Base-by-base conservation (phyloP, 345 rosid species). In the Brassica nigra region DNA sequence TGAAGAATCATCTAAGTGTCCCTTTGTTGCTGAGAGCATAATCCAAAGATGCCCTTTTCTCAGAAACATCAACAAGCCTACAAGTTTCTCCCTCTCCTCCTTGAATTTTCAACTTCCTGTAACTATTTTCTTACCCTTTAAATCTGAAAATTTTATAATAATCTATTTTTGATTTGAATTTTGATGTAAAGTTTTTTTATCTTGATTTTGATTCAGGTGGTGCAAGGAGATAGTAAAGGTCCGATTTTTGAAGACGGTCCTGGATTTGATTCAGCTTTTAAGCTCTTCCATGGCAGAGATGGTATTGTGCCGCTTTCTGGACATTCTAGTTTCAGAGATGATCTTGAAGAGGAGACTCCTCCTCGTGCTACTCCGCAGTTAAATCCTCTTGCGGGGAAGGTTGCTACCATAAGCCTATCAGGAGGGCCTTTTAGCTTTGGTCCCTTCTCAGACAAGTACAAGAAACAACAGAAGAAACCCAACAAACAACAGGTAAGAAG, bases 191-290 rank as follows among this genome's bases (percentile, higher is more conserved):
- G 59, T 27, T 73, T 27, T 23, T 23, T 73, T 72, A 28, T 7
- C 3, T 49, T 62, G 34, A 61, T 63, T 61, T 65, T 37, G 52
- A 61, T 83, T 73, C 74, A 87, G 90, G 79, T 73, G 89, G 79
- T 73, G 71, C 78, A 64, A 68, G 96, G 89, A 80, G 86, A 83
- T 68, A 84, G 82, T 68, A 90, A 84, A 84, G 98, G 97, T 75
- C 98, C 97, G 4, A 90, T 92, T 68, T 94, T 94, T 83, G 97
- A 91, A 71, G 98, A 94, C 84, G 97, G 92, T 74, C 89, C 93
- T 8, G 84, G 85, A 70, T 92, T 94, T 79, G 89, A 85, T 68
- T 74, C 66, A 75, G 95, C 94, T 2, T 94, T 90, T 68, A 88
- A 86, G 82, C 87, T 92, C 58, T 94, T 94, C 82, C 98, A 94